These are phyloP conservation scores for Colletotrichum plurivorum DNA, from an alignment of 2,329 filamentous ascomycete genomes.

Conservation along the genomic window DNA sequence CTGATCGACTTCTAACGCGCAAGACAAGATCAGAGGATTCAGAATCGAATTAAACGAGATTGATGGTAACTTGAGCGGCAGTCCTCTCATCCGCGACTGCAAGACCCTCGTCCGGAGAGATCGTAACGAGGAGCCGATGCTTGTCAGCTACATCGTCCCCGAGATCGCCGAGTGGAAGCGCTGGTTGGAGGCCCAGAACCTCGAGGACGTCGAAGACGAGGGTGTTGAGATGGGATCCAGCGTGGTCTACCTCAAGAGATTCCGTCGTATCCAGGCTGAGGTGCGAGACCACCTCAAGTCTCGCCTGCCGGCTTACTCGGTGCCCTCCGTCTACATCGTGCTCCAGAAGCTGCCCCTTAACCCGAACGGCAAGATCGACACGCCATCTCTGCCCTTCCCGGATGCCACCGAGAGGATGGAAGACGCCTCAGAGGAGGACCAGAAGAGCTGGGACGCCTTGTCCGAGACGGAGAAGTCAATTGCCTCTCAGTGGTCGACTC, in stretches of 20 bases:
- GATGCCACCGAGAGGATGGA: conserved; percentile 47
- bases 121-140: conserved; percentile 85
- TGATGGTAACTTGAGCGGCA: neutral
- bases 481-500: neutral
- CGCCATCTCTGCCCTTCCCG: conserved; percentile 83
- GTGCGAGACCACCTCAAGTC: conserved; percentile 16
- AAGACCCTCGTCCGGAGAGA: conserved; percentile 85
- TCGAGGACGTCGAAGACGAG: conserved; percentile 36
- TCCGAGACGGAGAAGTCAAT: neutral
- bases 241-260: neutral
- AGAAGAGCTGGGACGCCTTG: neutral
- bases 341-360: conserved; percentile 50
- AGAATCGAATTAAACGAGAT: conserved; percentile 96
- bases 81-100: conserved; percentile 16
- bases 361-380: conserved; percentile 87
- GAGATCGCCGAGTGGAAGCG: conserved; percentile 20
- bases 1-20: no score
- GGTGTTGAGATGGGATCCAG: neutral
- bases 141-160: conserved; percentile 88
- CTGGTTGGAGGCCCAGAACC: conserved; percentile 9
- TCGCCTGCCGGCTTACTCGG: conserved; percentile 6
- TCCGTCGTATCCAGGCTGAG: neutral
- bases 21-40: conserved; percentile 66
- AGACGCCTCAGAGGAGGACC: conserved; percentile 33
- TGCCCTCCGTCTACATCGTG: conserved; percentile 55